These are phyloP conservation scores for Limnanthes douglasii DNA, from an alignment of 345 rosid genomes.

Conservation along the genomic window DNA sequence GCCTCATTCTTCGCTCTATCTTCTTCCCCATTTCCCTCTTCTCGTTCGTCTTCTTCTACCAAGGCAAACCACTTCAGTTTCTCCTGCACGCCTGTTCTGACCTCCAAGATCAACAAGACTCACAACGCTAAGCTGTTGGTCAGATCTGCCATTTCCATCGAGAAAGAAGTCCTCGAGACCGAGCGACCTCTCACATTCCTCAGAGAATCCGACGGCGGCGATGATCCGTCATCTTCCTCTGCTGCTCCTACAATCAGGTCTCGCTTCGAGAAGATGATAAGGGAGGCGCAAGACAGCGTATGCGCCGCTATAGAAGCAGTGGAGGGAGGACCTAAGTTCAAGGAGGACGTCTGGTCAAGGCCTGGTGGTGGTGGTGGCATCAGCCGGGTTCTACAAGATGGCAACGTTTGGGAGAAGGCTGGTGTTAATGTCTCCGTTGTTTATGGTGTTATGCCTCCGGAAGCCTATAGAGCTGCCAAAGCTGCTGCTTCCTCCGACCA, in stretches of 20 bases:
- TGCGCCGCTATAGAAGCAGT: slow-evolving; percentile 61
- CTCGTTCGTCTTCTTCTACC: slow-evolving; percentile 10
- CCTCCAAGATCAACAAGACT: slow-evolving; percentile 8
- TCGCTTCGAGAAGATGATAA: slow-evolving; percentile 84
- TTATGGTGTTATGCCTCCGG: slow-evolving; percentile 98
- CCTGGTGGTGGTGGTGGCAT: slow-evolving; percentile 99
- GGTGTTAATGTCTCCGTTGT: slow-evolving; percentile 96
- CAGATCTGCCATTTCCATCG: slow-evolving; percentile 41
- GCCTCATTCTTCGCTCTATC: too few relatives aligned
- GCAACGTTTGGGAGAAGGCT: slow-evolving; percentile 90
- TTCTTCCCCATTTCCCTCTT: slow-evolving; percentile 11
- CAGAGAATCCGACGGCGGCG: slow-evolving; percentile 31
- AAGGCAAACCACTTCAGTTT: slow-evolving; percentile 5
- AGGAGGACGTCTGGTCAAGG: slow-evolving; percentile 96
- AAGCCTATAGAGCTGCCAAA: slow-evolving; percentile 92
- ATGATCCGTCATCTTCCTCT: slow-evolving; percentile 14
- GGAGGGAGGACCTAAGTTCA: slow-evolving; percentile 53
- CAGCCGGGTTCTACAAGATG: slow-evolving; percentile 85
- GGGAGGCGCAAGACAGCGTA: slow-evolving; percentile 67
- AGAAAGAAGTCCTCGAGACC: slow-evolving; percentile 43
- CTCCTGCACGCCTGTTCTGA: slow-evolving; percentile 8
- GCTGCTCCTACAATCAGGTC: slow-evolving; percentile 34
- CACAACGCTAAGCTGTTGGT: not conserved
- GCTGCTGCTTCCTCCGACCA: slow-evolving; percentile 39
- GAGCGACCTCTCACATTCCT: slow-evolving; percentile 75